A percentile compares a stretch with the other conserved stretches of the same genome.
Evolutionary conservation across 805 yeast species (phyloP).

Genomic region (Kregervanrija fluxuum): DNA sequence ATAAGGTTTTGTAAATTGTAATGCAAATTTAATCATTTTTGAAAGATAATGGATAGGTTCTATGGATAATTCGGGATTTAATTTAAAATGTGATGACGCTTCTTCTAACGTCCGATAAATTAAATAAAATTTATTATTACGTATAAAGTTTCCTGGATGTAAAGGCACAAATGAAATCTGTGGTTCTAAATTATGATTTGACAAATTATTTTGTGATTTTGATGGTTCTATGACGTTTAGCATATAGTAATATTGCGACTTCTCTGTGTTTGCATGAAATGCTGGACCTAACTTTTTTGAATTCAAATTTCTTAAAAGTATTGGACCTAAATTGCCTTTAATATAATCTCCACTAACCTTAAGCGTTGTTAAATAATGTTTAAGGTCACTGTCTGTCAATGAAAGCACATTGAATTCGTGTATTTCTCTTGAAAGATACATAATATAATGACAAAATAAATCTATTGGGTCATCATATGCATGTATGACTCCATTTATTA

Average conservation of each 20-base stretch:
- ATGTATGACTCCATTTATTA: constrained; percentile 8
- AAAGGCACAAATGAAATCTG: neutral
- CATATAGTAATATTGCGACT: neutral
- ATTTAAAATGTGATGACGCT: constrained; percentile 16
- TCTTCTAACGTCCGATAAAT: constrained; percentile 11
- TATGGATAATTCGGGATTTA: no score
- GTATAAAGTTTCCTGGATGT: constrained; percentile 1
- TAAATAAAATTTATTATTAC: constrained; percentile 1
- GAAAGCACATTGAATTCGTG: constrained; percentile 5
- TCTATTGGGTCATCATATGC: constrained; percentile 9
- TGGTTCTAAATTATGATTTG: neutral
- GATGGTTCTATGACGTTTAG: no score
- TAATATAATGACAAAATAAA: constrained; percentile 7
- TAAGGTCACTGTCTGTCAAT: constrained; percentile 2
- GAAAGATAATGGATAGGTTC: no score
- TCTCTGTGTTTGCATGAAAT: constrained; percentile 11
- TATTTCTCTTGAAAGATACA: constrained; percentile 6
- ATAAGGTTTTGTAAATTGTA: no score
- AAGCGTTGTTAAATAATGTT: constrained; percentile 14
- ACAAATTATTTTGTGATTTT: no score
- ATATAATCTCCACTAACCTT: constrained; percentile 18
- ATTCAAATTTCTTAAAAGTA: constrained; percentile 11
- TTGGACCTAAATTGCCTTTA: constrained; percentile 18
- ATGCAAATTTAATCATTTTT: no score
- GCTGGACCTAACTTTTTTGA: constrained; percentile 17